Evolutionary conservation across 768 basidiomycete species (phyloP).

Genomic region (Auricularia cornea): DNA sequence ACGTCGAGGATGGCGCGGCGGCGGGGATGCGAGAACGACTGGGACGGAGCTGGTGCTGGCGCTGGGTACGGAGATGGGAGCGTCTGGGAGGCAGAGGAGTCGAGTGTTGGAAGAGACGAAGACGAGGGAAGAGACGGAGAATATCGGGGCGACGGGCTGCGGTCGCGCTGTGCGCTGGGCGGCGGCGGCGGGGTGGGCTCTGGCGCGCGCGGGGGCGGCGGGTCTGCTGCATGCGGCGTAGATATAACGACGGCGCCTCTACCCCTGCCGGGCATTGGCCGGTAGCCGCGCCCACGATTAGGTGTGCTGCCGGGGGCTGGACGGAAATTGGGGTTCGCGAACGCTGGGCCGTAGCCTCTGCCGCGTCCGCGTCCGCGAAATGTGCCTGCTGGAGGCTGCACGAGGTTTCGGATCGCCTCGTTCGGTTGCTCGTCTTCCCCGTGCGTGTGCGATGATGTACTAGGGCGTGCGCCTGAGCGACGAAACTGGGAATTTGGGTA

Average conservation of each 20-base stretch:
- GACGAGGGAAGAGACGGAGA: too few species aligned
- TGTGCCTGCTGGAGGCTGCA: not conserved
- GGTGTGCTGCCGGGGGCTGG: not conserved
- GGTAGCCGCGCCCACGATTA: not conserved
- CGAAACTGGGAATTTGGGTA: not conserved
- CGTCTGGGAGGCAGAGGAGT: too few species aligned
- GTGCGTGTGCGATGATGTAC: not conserved
- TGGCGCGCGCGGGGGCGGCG: not conserved
- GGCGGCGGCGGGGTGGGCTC: not conserved
- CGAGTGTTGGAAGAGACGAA: too few species aligned
- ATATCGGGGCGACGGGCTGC: too few species aligned
- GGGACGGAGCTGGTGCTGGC: too few species aligned
- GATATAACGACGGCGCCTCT: not conserved
- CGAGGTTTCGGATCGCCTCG: not conserved
- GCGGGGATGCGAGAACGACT: too few species aligned
- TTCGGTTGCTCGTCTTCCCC: not conserved
- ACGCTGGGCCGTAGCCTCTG: not conserved
- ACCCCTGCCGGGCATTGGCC: not conserved
- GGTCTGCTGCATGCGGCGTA: not conserved
- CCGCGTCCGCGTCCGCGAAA: not conserved
- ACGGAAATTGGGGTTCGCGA: too few species aligned
- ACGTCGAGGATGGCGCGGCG: too few species aligned
- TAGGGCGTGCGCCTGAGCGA: not conserved
- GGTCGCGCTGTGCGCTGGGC: too few species aligned
- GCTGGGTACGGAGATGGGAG: too few species aligned